Conservation (phyloP, 129 eudicot genomes). For the Chrysanthemum lavandulifolium region DNA sequence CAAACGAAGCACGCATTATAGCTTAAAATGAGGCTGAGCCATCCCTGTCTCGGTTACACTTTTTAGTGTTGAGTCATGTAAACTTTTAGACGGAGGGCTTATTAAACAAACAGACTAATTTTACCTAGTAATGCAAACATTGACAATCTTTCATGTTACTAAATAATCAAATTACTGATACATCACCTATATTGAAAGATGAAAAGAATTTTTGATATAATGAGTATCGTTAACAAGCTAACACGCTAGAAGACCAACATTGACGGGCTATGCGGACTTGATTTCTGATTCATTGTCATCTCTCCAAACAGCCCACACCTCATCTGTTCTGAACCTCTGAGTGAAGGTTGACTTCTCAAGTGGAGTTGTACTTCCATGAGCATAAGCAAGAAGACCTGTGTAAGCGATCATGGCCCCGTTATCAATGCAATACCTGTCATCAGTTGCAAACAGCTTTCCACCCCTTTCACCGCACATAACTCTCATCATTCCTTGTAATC, state of each 20-base stretch:
- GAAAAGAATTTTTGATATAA: conserved; percentile 4
- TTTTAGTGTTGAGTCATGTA: too few species aligned
- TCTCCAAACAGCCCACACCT: conserved; percentile 89
- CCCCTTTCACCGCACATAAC: conserved; percentile 93
- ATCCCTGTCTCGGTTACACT: too few species aligned
- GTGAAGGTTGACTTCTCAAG: conserved; percentile 87
- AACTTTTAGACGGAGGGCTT: too few species aligned
- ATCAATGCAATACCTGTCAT: conserved; percentile 87
- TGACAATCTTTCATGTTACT: not conserved
- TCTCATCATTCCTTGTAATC: conserved; percentile 94
- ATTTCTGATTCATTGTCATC: conserved; percentile 22
- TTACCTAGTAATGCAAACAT: not conserved
- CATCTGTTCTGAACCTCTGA: conserved; percentile 96
- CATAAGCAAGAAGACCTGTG: conserved; percentile 89
- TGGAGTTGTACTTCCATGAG: conserved; percentile 70
- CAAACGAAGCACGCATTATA: too few species aligned
- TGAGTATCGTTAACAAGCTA: not conserved
- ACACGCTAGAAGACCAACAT: not conserved
- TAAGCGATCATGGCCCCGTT: conserved; percentile 99
- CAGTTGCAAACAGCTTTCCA: conserved; percentile 80
- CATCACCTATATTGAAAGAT: not conserved
- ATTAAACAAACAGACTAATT: not conserved
- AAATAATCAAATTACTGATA: not conserved
- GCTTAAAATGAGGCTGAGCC: too few species aligned
- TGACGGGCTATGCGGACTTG: too few species aligned